Evolutionary conservation across 148 eudicot genomes (phyloP), one percentile per base, ranked within the genome.

Genomic region (Diospyros kaki): DNA sequence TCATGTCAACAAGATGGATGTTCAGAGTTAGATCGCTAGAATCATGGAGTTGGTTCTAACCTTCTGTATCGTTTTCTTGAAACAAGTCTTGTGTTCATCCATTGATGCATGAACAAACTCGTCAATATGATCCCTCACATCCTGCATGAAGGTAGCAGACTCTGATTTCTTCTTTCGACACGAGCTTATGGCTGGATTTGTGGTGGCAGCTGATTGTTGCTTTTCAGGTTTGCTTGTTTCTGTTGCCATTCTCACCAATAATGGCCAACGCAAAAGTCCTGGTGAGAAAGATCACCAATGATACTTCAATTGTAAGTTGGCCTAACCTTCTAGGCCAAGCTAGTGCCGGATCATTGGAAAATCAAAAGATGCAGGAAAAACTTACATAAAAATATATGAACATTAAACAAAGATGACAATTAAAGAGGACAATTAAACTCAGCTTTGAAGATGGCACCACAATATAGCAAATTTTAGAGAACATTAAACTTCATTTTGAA

Each of bases 21-120:
- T 5, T 39, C 3, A 40, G 48, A 14, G 28, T 28, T 7, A 11
- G 18, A 71, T 3, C 9, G 40, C 39, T 43, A 58, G 28, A n/a
- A 55, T 40, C 43, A 48, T 54, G 63, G 51, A 11, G 43, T 1
- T 59, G 64, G 46, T 64, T 40, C 69, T 61, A 65, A 91, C 97
- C 95, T 94, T 94, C 69, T 85, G 81, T 63, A 92, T 83, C 18
- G 97, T 91, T 79, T 94, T 94, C 71, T 86, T 86, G 54, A 92
- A 90, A 84, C 98, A 94, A 51, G 88, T 87, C 78, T 86, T 90
- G 83, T 94, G 98, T 79, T 94, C 98, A 60, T 91, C 98, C 92
- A 87, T 85, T 44, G 98, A 94, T 77, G 97, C 93, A 79, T 88
- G 68, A 66, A 90, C 81, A 81, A 94, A 94, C 79, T 94, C 98